Base-by-base conservation (phyloP, 1,284 basidiomycete species). In the Athelia psychrophila region DNA sequence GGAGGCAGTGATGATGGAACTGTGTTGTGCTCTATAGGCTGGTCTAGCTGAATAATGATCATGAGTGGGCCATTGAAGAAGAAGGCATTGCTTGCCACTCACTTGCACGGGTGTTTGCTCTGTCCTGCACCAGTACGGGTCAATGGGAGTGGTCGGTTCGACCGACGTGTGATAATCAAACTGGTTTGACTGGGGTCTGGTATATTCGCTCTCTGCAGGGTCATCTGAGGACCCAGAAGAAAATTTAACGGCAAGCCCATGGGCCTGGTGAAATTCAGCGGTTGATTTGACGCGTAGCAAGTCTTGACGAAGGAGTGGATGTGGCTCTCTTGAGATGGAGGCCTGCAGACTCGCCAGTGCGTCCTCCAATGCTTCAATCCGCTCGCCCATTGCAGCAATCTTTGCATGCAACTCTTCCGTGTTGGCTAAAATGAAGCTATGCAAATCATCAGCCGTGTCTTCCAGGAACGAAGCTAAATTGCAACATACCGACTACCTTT, bases 331-430 rank as follows among this genome's bases (percentile, higher is more conserved):
- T 9, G 68, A 45, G 23, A 51, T 56, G 22, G 62, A 57, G 3
- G 64, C 18, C 33, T 72, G 70, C 30, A 70, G 54, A 0, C 50
- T 40, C 44, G 67, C 62, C 22, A 88, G 68, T 0, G 83, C 84
- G 56, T 87, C 86, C 62, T 88, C 86, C 25, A 88, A 77, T 46
- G 78, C 71, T 49, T 85, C 75, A 49, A 88, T 85, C 44, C 86
- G 81, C 56, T 77, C 80, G 58, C 83, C 81, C 71, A 88, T 79
- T 44, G 79, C 75, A 47, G 80, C 80, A n/a, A 88, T 88, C 66
- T 87, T 87, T 40, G 77, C 71, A 59, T 88, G 86, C 16, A 88
- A 73, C 51, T 81, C 81, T 62, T 88, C 85, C 3, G 86, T 88
- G 59, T 88, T 88, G 48, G 86, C 86, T 35, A 88, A 76, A 54